Evolutionary conservation across 352 stramenopile species (phyloP).

Genomic region (Plasmopara viticola): DNA sequence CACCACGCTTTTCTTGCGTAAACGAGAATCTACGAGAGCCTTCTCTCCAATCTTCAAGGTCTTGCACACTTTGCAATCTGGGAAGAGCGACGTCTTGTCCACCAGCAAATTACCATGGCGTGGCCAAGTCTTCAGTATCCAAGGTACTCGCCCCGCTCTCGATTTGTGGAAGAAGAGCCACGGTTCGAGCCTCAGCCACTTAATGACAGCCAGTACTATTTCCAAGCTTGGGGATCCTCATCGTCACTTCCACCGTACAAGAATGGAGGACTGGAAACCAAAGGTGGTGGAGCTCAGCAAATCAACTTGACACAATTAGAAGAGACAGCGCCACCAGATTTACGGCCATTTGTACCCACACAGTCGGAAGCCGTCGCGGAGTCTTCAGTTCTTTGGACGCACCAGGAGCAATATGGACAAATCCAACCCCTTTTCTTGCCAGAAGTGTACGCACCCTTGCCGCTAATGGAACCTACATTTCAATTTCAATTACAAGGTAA

Average conservation of each 20-base stretch:
- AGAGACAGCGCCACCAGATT: background rate
- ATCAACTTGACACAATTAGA: background rate
- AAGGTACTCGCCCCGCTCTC: background rate
- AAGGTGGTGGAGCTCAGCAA: background rate
- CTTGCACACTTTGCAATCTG: too few relatives aligned
- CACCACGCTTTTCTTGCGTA: background rate
- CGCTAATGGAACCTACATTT: background rate
- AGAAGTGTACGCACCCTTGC: background rate
- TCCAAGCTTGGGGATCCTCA: background rate
- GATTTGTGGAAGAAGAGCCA: background rate
- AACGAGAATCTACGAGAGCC: too few relatives aligned
- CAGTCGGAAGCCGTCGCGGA: background rate
- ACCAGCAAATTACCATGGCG: background rate
- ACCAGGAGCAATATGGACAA: slow-evolving; percentile 1
- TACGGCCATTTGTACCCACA: background rate
- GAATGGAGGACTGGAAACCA: background rate
- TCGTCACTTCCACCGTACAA: background rate
- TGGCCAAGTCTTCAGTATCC: slow-evolving; percentile 1
- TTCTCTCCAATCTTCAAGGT: background rate
- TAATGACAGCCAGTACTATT: background rate
- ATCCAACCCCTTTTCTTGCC: background rate
- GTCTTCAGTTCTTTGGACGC: background rate
- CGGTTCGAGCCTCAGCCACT: background rate
- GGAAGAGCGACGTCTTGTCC: background rate
- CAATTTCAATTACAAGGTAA: slow-evolving; percentile 1